Percentiles rank a stretch among this genome's conserved stretches.
These are phyloP conservation scores for Quercus tomentella DNA, from an alignment of 331 rosid species.

Conservation along the genomic window DNA sequence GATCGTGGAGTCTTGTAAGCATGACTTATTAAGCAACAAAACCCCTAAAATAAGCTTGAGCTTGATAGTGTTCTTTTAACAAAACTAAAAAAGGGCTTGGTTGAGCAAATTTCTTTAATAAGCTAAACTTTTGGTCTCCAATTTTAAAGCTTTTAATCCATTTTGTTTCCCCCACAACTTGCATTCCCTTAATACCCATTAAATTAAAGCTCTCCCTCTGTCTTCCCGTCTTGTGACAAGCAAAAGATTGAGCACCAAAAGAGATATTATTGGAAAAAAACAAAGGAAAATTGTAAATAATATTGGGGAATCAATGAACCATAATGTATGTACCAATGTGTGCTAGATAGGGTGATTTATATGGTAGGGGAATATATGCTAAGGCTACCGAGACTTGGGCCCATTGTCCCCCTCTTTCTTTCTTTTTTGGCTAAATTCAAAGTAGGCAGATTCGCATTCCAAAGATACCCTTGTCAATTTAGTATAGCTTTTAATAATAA, in stretches of 20 bases:
- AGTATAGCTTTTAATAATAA: not conserved
- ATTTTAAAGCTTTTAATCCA: no score
- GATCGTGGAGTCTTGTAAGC: not conserved
- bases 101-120: no score
- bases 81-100: no score
- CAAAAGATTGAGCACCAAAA: slow-evolving; percentile 1
- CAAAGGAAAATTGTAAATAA: not conserved
- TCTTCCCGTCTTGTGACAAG: not conserved
- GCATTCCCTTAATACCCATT: not conserved
- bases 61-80: no score
- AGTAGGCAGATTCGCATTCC: slow-evolving; percentile 17
- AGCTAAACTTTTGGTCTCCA: no score
- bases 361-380: slow-evolving; percentile 13
- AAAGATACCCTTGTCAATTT: slow-evolving; percentile 5
- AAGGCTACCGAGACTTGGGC: slow-evolving; percentile 22
- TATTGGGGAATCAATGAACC: no score
- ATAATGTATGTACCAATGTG: no score
- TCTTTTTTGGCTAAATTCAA: slow-evolving; percentile 7
- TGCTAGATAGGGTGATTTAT: not conserved
- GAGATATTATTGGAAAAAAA: not conserved
- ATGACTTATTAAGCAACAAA: not conserved
- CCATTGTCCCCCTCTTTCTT: slow-evolving; percentile 15
- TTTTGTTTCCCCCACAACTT: no score
- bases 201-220: not conserved
- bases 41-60: not conserved